Conservation (phyloP, 192 early-diverging fungal genomes). For the Martensiomyces pterosporus region DNA sequence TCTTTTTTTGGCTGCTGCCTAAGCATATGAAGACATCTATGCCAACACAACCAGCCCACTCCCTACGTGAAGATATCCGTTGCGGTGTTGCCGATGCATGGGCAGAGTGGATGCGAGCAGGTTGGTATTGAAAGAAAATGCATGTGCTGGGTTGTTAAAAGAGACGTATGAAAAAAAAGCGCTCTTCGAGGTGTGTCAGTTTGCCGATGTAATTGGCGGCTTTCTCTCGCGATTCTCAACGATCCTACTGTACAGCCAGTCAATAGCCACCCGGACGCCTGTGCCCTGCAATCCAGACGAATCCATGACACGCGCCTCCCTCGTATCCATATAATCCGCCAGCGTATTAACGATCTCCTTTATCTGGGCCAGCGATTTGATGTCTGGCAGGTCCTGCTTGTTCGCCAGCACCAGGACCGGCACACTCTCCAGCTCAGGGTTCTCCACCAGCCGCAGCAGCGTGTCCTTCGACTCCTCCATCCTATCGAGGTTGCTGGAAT, state of each 20-base stretch:
- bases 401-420: slow-evolving; percentile 93
- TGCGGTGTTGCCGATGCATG: no score
- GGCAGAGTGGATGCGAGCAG: no score
- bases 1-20: no score
- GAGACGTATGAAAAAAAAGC: no score
- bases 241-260: slow-evolving; percentile 84
- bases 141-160: no score
- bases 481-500: slow-evolving; percentile 74
- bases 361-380: slow-evolving; percentile 70
- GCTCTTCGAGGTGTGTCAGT: no score
- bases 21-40: no score
- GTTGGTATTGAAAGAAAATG: no score
- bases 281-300: slow-evolving; percentile 48
- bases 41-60: no score
- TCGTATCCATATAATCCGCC: slow-evolving; percentile 73
- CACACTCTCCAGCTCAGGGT: slow-evolving; percentile 71
- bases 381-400: slow-evolving; percentile 80
- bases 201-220: slow-evolving; percentile 75
- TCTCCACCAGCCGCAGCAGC: slow-evolving; percentile 55
- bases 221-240: slow-evolving; percentile 76
- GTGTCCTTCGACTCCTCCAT: slow-evolving; percentile 49
- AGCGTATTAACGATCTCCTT: slow-evolving; percentile 91
- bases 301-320: slow-evolving; percentile 81
- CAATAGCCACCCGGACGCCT: slow-evolving; percentile 82
- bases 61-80: no score